A percentile compares a stretch with the other conserved stretches of the same genome.
phyloP scores from a whole-genome alignment of 768 basidiomycete species.

The Mycena chlorophos region DNA sequence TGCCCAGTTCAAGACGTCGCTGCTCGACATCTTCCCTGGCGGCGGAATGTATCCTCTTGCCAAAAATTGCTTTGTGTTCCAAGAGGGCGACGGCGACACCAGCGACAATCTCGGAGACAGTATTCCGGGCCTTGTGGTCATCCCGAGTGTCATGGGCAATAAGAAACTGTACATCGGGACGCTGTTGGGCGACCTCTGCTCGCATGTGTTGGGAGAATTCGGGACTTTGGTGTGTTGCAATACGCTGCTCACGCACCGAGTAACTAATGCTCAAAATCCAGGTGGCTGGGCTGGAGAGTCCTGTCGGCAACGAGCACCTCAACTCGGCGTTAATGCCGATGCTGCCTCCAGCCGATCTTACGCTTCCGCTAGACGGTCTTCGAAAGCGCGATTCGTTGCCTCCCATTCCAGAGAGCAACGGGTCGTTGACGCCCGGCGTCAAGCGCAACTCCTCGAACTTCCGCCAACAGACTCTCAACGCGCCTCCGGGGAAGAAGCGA shows the following conservation, averaged over 20 bases:
- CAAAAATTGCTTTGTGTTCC: constrained; percentile 83
- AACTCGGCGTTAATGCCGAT: constrained; percentile 67
- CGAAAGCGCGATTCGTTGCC: constrained; percentile 45
- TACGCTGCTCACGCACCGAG: too few relatives aligned
- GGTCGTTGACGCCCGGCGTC: constrained; percentile 38
- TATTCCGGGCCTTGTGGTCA: constrained; percentile 67
- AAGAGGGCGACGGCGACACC: constrained; percentile 61
- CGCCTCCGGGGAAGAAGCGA: constrained; percentile 58
- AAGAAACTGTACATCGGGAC: constrained; percentile 87
- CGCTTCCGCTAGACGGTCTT: constrained; percentile 52
- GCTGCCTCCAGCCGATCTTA: constrained; percentile 64
- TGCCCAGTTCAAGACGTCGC: constrained; percentile 62
- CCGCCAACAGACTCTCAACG: constrained; percentile 54
- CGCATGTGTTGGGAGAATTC: constrained; percentile 83
- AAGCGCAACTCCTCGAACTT: constrained; percentile 57
- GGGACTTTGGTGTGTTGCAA: constrained; percentile 83
- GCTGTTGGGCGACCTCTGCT: constrained; percentile 84
- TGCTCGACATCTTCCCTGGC: constrained; percentile 67
- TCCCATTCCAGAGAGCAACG: constrained; percentile 62
- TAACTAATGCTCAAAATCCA: constrained; percentile 39
- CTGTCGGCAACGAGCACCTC: constrained; percentile 82
- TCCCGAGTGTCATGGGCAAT: constrained; percentile 85
- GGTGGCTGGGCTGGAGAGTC: constrained; percentile 79
- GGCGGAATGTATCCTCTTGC: constrained; percentile 75
- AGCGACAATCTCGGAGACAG: constrained; percentile 57